These are phyloP conservation scores for Rhynchosporium secalis DNA, from an alignment of 2,329 filamentous ascomycete genomes.

Conservation along the genomic window DNA sequence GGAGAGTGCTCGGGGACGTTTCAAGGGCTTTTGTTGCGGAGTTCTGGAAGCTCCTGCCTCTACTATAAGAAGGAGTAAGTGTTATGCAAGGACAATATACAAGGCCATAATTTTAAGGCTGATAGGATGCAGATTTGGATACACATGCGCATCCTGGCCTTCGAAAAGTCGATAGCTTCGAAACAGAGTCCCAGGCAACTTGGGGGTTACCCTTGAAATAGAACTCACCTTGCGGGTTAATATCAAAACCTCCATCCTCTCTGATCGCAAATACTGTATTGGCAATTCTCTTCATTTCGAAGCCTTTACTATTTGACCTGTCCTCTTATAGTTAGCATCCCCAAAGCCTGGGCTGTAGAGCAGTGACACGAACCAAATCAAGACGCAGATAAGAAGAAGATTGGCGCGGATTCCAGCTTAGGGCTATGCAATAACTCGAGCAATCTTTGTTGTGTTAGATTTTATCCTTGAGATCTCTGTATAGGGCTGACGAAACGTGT, in stretches of 20 bases:
- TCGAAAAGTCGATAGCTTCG: background rate
- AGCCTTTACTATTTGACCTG: background rate
- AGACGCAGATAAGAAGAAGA: no score
- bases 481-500: background rate
- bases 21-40: background rate
- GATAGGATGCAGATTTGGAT: background rate
- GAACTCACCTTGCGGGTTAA: conserved; percentile 3
- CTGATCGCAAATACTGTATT: conserved; percentile 1
- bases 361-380: no score
- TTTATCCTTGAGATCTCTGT: background rate
- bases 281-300: background rate
- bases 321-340: background rate
- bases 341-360: no score
- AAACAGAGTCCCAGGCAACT: background rate
- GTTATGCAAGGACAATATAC: background rate
- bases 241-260: background rate
- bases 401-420: no score
- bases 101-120: background rate
- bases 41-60: background rate
- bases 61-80: background rate
- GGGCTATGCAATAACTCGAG: no score
- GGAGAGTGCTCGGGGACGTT: conserved; percentile 6
- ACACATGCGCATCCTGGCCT: background rate
- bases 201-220: background rate
- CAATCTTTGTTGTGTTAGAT: background rate